Evolutionary conservation across 2,329 filamentous ascomycete genomes (phyloP), one percentile per base, ranked within the genome.

Genomic region (Xylaria sp.): DNA sequence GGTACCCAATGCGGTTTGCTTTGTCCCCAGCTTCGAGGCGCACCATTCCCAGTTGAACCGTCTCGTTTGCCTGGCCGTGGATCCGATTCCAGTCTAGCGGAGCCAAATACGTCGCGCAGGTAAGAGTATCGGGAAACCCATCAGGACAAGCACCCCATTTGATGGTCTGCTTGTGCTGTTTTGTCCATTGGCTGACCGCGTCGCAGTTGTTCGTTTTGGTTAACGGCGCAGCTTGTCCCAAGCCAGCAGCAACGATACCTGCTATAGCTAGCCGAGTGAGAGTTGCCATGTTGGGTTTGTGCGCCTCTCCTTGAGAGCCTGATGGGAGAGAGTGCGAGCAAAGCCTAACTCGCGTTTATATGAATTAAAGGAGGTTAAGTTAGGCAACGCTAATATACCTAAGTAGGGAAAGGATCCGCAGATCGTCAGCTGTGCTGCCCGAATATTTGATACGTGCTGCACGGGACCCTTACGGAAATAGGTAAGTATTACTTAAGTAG

Each of bases 1-100:
- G 71, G 64, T 73, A 77, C 6, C 82, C 82, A 56, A 78, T 78
- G 48, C 75, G 75, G 21, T 69, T 69, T 24, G 36, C 62, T 58
- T 73, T 69, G 70, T 74, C 75, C 12, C 56, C 50, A 5, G 76
- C 75, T 21, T 71, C 74, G 51, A 72, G 61, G 21, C 74, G 75
- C 9, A 76, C 69, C 54, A 78, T 63, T 19, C 75, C 75, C 1
- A 78, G 68, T 61, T 75, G 68, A 36, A 77, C 65, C 6, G 73
- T 76, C 71, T 76, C 71, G 17, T 72, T 73, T 8, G 36, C n/a
- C 14, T 55, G 9, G 2, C 27, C n/a, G 12, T 60, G 12, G 6
- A 67, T 57, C 30, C 68, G 9, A 50, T 70, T 65, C 75, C 76
- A 78, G 65, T 77, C 74, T 11, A 77, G 58, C 24, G 76, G 76